Evolutionary conservation across 345 rosid species (phyloP), one percentile per base, ranked within the genome.

Genomic region (Bruguiera parviflora): DNA sequence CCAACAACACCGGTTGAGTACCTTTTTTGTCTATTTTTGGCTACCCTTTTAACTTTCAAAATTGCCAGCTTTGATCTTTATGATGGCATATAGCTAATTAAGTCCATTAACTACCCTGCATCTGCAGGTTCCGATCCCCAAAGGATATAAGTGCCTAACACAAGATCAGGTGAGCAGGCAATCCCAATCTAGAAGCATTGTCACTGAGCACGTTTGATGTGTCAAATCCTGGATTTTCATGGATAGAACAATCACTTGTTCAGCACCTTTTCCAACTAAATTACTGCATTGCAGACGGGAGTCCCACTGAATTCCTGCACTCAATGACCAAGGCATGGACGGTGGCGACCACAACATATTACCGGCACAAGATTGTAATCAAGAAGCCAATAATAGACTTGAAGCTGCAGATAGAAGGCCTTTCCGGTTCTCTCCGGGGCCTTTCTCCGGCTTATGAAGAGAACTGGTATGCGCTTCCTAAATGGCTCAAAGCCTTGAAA

Each of bases 341-440:
- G 0, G 73, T 77, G 0, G 86, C 88, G 24, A 57, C 71, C 64
- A 77, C 82, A 0, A 83, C 79, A 15, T 87, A 78, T 60, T 90
- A 86, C 77, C 74, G 88, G 24, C 96, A 92, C 84, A 89, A 79
- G 77, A 96, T 89, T 65, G 63, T 73, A 31, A 81, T 93, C 61
- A 90, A 85, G 86, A 89, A 83, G 84, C 79, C 84, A 3, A 53
- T 92, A 9, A 61, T 70, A 1, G 75, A 79, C 27, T 81, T 93
- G 6, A 84, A 89, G 72, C 66, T 93, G 19, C 61, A 20, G 61
- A 72, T 87, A 8, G 82, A 83, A 76, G 75, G 81, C 61, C 82
- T 93, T 25, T 72, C 86, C 15, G 91, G 97, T 25, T 67, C 87
- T 1, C n/a, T 87, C 3, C 87, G 92, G 92, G 96, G 97, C 16